Conservation (phyloP, 495 filamentous ascomycete genomes). For the Neurospora sp. region DNA sequence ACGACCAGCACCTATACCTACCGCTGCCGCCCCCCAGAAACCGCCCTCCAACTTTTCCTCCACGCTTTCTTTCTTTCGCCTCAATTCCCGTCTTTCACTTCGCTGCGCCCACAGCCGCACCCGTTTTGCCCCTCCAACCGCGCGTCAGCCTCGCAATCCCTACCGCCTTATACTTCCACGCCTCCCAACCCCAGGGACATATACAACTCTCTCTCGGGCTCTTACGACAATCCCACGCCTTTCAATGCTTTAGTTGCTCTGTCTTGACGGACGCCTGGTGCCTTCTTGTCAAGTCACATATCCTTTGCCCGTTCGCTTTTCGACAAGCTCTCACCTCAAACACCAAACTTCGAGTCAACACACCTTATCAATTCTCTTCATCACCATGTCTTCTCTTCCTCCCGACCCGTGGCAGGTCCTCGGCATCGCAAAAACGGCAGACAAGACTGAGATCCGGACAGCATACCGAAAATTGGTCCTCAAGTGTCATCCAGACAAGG, state of each 20-base stretch:
- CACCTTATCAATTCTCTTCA: not conserved
- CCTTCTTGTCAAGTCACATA: constrained; percentile 10
- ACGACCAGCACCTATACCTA: not conserved
- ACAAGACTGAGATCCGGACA: constrained; percentile 60
- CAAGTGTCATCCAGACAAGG: constrained; percentile 92
- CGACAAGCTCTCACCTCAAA: constrained; percentile 5
- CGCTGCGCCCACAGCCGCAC: not conserved
- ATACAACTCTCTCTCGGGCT: constrained; percentile 6
- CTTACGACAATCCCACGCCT: constrained; percentile 8
- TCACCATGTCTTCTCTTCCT: constrained; percentile 55
- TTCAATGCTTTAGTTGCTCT: constrained; percentile 29
- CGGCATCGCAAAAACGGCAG: constrained; percentile 65
- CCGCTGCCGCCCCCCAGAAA: not conserved
- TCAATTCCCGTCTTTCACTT: constrained; percentile 2
- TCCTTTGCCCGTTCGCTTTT: not conserved
- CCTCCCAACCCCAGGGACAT: constrained; percentile 12
- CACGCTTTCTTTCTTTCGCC: constrained; percentile 1
- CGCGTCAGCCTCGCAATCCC: not conserved
- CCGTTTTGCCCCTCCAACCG: constrained; percentile 1
- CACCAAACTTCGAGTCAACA: constrained; percentile 2
- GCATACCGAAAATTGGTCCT: constrained; percentile 88
- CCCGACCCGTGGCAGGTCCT: constrained; percentile 78
- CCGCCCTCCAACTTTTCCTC: not conserved
- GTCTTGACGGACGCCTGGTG: constrained; percentile 18
- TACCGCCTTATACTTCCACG: constrained; percentile 13